Evolutionary conservation across 2,329 filamentous ascomycete species (phyloP).

Genomic region (Diaporthe velutina): DNA sequence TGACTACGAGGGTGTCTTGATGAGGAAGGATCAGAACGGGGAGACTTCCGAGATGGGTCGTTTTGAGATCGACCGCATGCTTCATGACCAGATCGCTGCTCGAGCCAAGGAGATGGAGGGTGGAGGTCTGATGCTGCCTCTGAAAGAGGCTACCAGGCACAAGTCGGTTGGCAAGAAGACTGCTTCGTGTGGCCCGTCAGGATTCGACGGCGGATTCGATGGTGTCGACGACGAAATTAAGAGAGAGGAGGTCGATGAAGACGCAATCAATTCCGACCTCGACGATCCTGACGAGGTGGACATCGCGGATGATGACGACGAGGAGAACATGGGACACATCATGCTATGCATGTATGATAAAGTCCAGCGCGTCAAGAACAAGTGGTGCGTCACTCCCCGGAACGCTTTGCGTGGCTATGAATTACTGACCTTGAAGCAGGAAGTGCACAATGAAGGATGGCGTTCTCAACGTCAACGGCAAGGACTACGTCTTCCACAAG

Average conservation of each 20-base stretch:
- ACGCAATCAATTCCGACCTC: slow-evolving; percentile 98
- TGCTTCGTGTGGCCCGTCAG: slow-evolving; percentile 52
- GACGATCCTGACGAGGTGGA: slow-evolving; percentile 92
- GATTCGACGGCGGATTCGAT: slow-evolving; percentile 63
- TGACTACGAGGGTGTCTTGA: slow-evolving; percentile 70
- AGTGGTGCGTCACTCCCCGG: slow-evolving; percentile 72
- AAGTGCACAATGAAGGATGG: slow-evolving; percentile 99
- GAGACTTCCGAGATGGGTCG: slow-evolving; percentile 68
- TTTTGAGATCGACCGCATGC: slow-evolving; percentile 75
- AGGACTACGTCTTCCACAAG: slow-evolving; percentile 98
- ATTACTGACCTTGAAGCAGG: slow-evolving; percentile 58
- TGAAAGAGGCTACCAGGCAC: slow-evolving; percentile 66
- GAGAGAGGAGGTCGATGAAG: slow-evolving; percentile 80
- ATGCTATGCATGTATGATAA: slow-evolving; percentile 99
- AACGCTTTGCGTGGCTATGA: background rate
- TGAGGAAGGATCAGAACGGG: slow-evolving; percentile 67
- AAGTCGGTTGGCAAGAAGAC: slow-evolving; percentile 46
- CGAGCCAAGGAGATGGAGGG: slow-evolving; percentile 79
- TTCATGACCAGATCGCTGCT: slow-evolving; percentile 76
- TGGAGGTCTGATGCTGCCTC: slow-evolving; percentile 80
- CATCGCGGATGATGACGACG: slow-evolving; percentile 88
- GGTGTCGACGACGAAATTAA: slow-evolving; percentile 71
- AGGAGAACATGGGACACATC: slow-evolving; percentile 86
- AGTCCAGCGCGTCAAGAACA: slow-evolving; percentile 99
- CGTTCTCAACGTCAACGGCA: slow-evolving; percentile 91